phyloP scores from a whole-genome alignment of 192 early-diverging fungal genomes.

The Rhizoclosmatium sp. region DNA sequence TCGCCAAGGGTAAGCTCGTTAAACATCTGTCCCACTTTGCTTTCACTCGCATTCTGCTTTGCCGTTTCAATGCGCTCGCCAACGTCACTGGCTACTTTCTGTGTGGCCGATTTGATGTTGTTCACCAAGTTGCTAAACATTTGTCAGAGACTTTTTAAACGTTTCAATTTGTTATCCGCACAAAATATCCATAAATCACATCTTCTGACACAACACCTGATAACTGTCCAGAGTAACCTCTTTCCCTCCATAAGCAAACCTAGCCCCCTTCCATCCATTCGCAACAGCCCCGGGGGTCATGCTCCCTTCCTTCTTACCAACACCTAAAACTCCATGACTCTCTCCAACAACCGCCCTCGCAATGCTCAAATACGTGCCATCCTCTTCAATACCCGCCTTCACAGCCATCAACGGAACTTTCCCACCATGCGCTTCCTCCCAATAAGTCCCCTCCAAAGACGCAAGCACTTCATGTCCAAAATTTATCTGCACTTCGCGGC shows the following conservation, averaged over 20 bases:
- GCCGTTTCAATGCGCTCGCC: neutral
- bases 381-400: constrained; percentile 17
- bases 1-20: neutral
- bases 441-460: neutral
- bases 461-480: constrained; percentile 27
- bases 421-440: constrained; percentile 2
- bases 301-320: constrained; percentile 1
- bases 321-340: constrained; percentile 6
- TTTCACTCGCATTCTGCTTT: neutral
- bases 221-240: constrained; percentile 12
- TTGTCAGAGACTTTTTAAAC: too few relatives aligned
- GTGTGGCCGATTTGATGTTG: neutral
- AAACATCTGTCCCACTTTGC: neutral
- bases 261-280: neutral
- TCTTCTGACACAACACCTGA: constrained; percentile 15
- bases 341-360: constrained; percentile 21
- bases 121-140: neutral
- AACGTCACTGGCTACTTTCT: neutral
- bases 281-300: constrained; percentile 15
- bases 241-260: neutral
- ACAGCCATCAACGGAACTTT: constrained; percentile 16
- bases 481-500: constrained; percentile 24
- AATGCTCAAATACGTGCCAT: constrained; percentile 29
- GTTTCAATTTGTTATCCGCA: too few relatives aligned
- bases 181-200: neutral